Base-by-base conservation (phyloP, 805 yeast genomes). In the Debaryomyces maramus region DNA sequence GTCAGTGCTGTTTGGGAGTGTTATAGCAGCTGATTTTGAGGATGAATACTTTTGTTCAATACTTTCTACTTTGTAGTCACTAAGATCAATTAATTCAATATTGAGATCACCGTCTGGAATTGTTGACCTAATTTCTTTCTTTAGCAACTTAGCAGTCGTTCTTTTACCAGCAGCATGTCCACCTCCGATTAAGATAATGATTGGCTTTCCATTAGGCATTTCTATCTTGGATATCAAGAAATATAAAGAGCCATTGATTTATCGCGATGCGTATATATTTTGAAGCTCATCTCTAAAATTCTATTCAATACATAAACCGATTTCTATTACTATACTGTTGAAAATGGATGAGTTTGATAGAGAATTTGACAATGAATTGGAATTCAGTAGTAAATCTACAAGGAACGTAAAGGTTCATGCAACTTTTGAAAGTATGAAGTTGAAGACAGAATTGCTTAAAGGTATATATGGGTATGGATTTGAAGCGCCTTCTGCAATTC, bases 401-500 rank as follows among this genome's bases (percentile, higher is more conserved):
- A 82, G 80, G 49, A 77, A 78, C 41, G 72, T 81, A 31, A 68
- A 72, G 50, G 62, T 81, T 8, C 81, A 78, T 47, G 65, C 76
- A 14, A 65, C 73, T 2, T 65, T 65, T 43, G 73, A 66, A 48
- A 54, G 66, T 44, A 70, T 70, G 75, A 55, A 56, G 19, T 52
- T 70, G 28, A 68, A 69, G 46, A 69, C 67, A 5, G 62, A 62
- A 27, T 60, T 65, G 8, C 51, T 68, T 22, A 62, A 62, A 51
- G 80, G 88, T 55, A 81, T 88, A 53, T 88, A 77, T 65, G 87
- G 85, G 54, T 86, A 85, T 73, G 97, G 98, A 66, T 93, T 88
- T 67, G 98, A 91, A 72, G 80, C 81, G 39, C 99, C 99, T 51
- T 89, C 97, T 40, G 93, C 98, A 41, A 93, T 93, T 72, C 99